These are phyloP conservation scores for Globisporangium paddicum DNA, from an alignment of 352 stramenopile genomes.

Conservation along the genomic window DNA sequence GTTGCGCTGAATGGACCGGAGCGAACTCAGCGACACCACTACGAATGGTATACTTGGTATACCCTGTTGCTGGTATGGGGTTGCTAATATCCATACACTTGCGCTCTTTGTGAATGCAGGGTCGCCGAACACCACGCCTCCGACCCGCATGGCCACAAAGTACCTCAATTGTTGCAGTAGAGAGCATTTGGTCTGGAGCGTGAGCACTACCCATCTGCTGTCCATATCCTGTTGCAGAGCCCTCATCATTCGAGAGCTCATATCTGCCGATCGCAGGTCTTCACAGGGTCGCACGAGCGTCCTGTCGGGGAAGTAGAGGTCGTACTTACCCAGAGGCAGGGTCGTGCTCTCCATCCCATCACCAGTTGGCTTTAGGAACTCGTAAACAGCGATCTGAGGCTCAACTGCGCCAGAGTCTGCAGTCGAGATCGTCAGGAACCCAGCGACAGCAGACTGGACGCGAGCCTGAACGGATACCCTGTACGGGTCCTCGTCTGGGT, in stretches of 20 bases:
- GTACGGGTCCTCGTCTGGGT: conserved; percentile 36
- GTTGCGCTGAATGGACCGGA: neutral
- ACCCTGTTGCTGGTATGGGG: conserved; percentile 11
- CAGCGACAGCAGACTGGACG: conserved; percentile 35
- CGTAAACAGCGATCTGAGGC: conserved; percentile 28
- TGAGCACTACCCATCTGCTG: conserved; percentile 25
- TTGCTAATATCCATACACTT: conserved; percentile 3
- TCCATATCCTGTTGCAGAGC: conserved; percentile 10
- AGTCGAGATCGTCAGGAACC: conserved; percentile 51
- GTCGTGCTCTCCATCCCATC: conserved; percentile 8
- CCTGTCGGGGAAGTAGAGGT: conserved; percentile 25
- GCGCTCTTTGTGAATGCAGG: conserved; percentile 17
- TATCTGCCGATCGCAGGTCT: neutral
- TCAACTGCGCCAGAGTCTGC: conserved; percentile 31
- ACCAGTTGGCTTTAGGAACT: conserved; percentile 17
- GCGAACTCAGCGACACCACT: conserved; percentile 22
- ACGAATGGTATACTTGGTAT: conserved; percentile 37
- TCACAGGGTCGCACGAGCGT: conserved; percentile 33
- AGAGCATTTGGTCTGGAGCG: conserved; percentile 29
- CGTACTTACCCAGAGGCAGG: conserved; percentile 41
- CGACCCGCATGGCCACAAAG: conserved; percentile 26
- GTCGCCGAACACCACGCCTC: conserved; percentile 50
- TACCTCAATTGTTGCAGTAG: conserved; percentile 37
- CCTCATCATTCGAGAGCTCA: conserved; percentile 1
- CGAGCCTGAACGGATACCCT: conserved; percentile 31